Percentiles rank a stretch among this genome's conserved stretches.
Evolutionary conservation across 2,329 filamentous ascomycete genomes (phyloP).

Genomic region (Coniochaeta sp.): DNA sequence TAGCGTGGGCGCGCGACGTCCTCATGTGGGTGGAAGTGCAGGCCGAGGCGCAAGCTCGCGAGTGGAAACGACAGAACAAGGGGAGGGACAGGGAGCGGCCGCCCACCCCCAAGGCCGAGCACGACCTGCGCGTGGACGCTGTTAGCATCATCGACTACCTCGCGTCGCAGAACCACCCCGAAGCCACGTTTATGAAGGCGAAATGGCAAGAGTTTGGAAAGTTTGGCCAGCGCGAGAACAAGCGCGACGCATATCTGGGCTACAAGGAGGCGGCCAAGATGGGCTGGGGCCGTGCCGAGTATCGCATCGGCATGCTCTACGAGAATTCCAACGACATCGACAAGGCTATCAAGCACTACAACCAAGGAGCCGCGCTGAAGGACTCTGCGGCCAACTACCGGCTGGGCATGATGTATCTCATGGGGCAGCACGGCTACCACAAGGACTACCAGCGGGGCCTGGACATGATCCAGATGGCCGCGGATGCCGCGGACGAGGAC

Average conservation of each 20-base stretch:
- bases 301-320: conserved; percentile 96
- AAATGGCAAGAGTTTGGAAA: conserved; percentile 99
- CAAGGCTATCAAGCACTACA: conserved; percentile 88
- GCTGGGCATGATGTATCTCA: conserved; percentile 93
- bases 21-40: conserved; percentile 82
- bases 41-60: conserved; percentile 66
- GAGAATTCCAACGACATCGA: conserved; percentile 89
- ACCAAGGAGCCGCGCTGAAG: conserved; percentile 66
- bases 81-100: conserved; percentile 54
- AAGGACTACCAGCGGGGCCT: conserved; percentile 75
- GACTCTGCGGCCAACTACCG: conserved; percentile 86
- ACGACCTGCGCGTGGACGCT: conserved; percentile 80
- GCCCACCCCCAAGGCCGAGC: conserved; percentile 78
- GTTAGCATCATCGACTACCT: conserved; percentile 88
- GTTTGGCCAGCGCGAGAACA: conserved; percentile 83
- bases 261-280: conserved; percentile 82
- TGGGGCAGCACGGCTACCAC: conserved; percentile 85
- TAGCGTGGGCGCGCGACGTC: conserved; percentile 93
- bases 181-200: conserved; percentile 86
- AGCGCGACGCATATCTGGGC: conserved; percentile 84
- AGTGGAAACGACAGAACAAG: conserved; percentile 34
- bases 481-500: conserved; percentile 87
- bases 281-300: conserved; percentile 83
- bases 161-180: conserved; percentile 84
- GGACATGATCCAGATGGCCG: conserved; percentile 75